A percentile compares a stretch with the other conserved stretches of the same genome.
These are phyloP conservation scores for Acidiella bohemica DNA, from an alignment of 495 filamentous ascomycete genomes.

Conservation along the genomic window DNA sequence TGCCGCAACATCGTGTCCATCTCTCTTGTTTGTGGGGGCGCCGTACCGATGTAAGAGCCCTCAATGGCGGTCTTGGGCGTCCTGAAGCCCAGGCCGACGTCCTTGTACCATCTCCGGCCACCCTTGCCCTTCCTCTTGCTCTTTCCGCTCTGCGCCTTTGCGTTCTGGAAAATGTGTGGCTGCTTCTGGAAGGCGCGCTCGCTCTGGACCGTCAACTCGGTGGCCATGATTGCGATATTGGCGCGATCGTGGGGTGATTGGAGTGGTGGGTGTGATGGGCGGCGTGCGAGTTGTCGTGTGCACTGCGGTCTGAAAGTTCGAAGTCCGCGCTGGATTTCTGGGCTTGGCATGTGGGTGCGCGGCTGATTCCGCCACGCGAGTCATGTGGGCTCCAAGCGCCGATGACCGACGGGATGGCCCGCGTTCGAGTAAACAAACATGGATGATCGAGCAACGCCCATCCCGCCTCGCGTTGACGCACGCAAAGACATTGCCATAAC, in stretches of 20 bases:
- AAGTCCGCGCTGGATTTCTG: too few species aligned
- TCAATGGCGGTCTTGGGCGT: conserved; percentile 97
- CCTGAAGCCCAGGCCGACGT: conserved; percentile 95
- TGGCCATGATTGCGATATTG: conserved; percentile 26
- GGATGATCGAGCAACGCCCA: too few species aligned
- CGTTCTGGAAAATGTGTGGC: conserved; percentile 98
- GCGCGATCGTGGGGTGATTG: conserved; percentile 2
- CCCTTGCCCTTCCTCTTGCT: conserved; percentile 69
- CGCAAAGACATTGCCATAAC: too few species aligned
- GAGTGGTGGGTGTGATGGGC: neutral
- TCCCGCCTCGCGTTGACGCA: too few species aligned
- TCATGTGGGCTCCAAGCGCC: too few species aligned
- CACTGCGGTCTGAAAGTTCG: too few species aligned
- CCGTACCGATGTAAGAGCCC: conserved; percentile 95
- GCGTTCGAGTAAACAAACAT: too few species aligned
- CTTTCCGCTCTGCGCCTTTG: conserved; percentile 74
- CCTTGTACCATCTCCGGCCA: conserved; percentile 97
- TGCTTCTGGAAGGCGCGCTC: conserved; percentile 40
- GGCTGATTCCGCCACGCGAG: too few species aligned
- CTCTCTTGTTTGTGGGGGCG: neutral
- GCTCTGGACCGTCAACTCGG: conserved; percentile 27
- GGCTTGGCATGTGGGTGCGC: too few species aligned
- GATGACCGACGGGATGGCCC: too few species aligned
- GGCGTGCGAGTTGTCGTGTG: neutral
- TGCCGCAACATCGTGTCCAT: neutral